Percentiles rank a stretch among this genome's conserved stretches.
Conservation (phyloP, 1,139 yeast genomes). For the Debaryomyces udenii region DNA sequence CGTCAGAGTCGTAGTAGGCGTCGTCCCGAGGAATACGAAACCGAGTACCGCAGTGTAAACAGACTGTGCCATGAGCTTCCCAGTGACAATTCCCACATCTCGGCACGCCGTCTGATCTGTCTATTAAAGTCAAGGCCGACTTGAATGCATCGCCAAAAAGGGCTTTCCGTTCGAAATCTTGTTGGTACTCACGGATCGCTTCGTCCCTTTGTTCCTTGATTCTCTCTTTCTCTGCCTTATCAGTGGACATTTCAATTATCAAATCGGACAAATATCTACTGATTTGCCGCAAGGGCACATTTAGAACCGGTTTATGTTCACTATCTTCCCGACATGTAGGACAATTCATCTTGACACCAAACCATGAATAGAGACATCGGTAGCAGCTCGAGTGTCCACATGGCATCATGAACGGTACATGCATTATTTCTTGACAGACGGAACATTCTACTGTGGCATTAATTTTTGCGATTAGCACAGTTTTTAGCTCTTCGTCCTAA, state of each 20-base stretch:
- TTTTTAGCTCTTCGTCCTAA: slow-evolving; percentile 21
- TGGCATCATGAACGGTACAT: slow-evolving; percentile 42
- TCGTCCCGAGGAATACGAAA: slow-evolving; percentile 36
- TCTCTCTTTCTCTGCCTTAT: slow-evolving; percentile 22
- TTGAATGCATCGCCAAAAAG: slow-evolving; percentile 56
- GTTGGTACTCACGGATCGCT: slow-evolving; percentile 35
- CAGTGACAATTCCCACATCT: slow-evolving; percentile 82
- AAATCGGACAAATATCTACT: slow-evolving; percentile 33
- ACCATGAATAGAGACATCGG: slow-evolving; percentile 55
- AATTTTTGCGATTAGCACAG: slow-evolving; percentile 26
- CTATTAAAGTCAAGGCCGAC: slow-evolving; percentile 54
- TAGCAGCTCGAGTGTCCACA: slow-evolving; percentile 54
- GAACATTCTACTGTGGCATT: slow-evolving; percentile 39
- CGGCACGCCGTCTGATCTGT: slow-evolving; percentile 74
- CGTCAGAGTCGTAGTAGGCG: slow-evolving; percentile 31
- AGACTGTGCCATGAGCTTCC: slow-evolving; percentile 66
- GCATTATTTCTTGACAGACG: slow-evolving; percentile 49
- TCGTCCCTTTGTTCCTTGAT: slow-evolving; percentile 27
- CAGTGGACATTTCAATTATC: slow-evolving; percentile 28
- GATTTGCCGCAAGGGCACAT: slow-evolving; percentile 45
- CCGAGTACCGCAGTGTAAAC: slow-evolving; percentile 57
- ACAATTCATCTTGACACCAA: slow-evolving; percentile 50
- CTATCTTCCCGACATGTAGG: slow-evolving; percentile 57
- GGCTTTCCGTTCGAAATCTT: slow-evolving; percentile 36
- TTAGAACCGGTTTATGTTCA: slow-evolving; percentile 46